A percentile compares a stretch with the other conserved stretches of the same genome.
Evolutionary conservation across 148 eudicot species (phyloP).

Genomic region (Heliosperma pusillum): DNA sequence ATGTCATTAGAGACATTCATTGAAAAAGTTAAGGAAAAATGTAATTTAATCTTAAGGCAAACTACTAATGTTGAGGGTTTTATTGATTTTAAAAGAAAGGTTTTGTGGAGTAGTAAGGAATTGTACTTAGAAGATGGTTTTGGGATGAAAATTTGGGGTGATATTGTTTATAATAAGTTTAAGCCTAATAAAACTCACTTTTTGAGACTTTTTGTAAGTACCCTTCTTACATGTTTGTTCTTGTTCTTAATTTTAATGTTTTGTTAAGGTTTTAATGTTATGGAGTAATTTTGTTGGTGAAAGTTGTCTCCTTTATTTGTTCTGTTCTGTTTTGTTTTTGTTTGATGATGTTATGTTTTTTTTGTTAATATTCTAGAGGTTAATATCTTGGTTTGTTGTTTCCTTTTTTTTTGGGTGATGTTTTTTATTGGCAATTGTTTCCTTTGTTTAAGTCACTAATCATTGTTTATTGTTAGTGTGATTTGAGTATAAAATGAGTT

Average conservation of each 20-base stretch:
- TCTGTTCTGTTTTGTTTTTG: background rate
- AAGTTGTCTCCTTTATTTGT: conserved; percentile 11
- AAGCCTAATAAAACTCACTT: conserved; percentile 17
- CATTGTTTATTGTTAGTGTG: background rate
- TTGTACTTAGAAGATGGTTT: conserved; percentile 39
- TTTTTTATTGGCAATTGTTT: background rate
- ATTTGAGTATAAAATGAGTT: background rate
- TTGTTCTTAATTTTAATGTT: background rate
- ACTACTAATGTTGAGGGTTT: conserved; percentile 1
- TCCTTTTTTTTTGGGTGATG: background rate
- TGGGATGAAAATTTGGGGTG: conserved; percentile 17
- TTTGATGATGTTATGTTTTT: background rate
- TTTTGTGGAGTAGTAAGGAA: conserved; percentile 40
- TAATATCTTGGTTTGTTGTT: too few relatives aligned
- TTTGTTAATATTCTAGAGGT: too few relatives aligned
- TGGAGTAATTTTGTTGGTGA: background rate
- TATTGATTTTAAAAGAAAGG: conserved; percentile 18
- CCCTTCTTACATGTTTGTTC: background rate
- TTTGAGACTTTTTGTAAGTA: conserved; percentile 23
- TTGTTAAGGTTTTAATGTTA: background rate
- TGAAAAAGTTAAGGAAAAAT: conserved; percentile 22
- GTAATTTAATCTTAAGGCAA: conserved; percentile 6
- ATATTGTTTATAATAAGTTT: conserved; percentile 10
- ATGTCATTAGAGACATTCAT: conserved; percentile 32
- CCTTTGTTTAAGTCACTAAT: background rate